A percentile compares a stretch with the other conserved stretches of the same genome.
Evolutionary conservation across 2,329 filamentous ascomycete genomes (phyloP).

Genomic region (Rosellinia necatrix): DNA sequence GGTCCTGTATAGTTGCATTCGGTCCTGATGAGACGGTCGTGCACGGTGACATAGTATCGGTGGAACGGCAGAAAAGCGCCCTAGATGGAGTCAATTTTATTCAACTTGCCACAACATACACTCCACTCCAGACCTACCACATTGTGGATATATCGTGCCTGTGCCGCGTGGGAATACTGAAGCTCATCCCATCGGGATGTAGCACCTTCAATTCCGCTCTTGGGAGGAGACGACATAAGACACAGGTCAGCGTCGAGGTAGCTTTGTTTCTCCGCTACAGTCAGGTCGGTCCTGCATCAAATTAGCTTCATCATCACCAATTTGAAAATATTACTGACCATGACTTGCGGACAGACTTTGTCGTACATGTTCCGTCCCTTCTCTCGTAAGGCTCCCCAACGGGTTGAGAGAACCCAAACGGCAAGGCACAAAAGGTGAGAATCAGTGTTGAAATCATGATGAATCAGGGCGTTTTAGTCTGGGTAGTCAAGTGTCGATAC

Average conservation of each 20-base stretch:
- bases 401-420: neutral
- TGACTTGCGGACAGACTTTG: conserved; percentile 25
- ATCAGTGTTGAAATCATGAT: conserved; percentile 1
- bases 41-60: conserved; percentile 41
- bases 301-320: neutral
- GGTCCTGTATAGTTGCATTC: conserved; percentile 40
- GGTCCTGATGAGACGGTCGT: conserved; percentile 40
- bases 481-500: neutral
- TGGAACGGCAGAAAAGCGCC: conserved; percentile 45
- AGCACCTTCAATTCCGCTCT: conserved; percentile 34
- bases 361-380: conserved; percentile 18
- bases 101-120: neutral
- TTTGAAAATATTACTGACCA: conserved; percentile 21
- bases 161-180: conserved; percentile 40
- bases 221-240: conserved; percentile 37
- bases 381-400: conserved; percentile 18
- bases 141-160: conserved; percentile 38
- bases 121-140: conserved; percentile 28
- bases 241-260: conserved; percentile 43
- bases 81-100: neutral
- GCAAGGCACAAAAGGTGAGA: conserved; percentile 5
- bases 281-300: conserved; percentile 23
- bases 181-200: conserved; percentile 42
- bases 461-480: neutral
- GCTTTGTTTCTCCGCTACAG: conserved; percentile 33